These are phyloP conservation scores for Calonectria hongkongensis DNA, from an alignment of 2,329 filamentous ascomycete species.

Conservation along the genomic window DNA sequence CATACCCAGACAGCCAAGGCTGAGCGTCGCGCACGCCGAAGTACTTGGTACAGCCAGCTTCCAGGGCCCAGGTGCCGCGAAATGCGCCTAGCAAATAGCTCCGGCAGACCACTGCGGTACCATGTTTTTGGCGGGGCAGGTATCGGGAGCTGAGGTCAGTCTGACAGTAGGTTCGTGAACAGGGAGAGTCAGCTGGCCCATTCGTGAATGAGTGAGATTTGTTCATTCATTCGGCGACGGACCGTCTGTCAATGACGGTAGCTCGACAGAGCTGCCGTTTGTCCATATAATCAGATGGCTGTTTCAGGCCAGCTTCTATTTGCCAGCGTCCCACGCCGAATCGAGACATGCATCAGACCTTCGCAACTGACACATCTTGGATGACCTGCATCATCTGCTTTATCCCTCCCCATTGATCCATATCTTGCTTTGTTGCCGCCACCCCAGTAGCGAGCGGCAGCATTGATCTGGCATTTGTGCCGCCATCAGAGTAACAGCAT, in stretches of 20 bases:
- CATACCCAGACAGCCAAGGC: constrained; percentile 23
- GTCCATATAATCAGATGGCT: background rate
- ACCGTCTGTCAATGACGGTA: background rate
- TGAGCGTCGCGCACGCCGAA: constrained; percentile 33
- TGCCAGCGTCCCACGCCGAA: constrained; percentile 26
- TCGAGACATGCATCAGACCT: constrained; percentile 22
- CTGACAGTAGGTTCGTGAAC: constrained; percentile 22
- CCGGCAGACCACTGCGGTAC: constrained; percentile 16
- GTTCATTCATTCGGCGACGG: background rate
- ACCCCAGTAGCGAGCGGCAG: constrained; percentile 10
- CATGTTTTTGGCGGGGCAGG: constrained; percentile 13
- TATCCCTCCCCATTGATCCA: constrained; percentile 16
- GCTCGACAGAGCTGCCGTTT: background rate
- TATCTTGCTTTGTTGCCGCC: constrained; percentile 17
- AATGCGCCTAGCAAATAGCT: constrained; percentile 23
- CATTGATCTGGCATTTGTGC: constrained; percentile 21
- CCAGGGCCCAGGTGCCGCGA: constrained; percentile 18
- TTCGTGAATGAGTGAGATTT: constrained; percentile 17
- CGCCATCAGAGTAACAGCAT: constrained; percentile 17
- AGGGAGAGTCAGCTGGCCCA: constrained; percentile 21
- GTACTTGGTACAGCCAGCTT: constrained; percentile 2
- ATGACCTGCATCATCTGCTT: constrained; percentile 30
- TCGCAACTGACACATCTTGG: constrained; percentile 25
- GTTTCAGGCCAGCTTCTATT: background rate
- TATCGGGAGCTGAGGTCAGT: constrained; percentile 35